Evolutionary conservation across 805 yeast genomes (phyloP).

Genomic region (Priceomyces melissophilus): DNA sequence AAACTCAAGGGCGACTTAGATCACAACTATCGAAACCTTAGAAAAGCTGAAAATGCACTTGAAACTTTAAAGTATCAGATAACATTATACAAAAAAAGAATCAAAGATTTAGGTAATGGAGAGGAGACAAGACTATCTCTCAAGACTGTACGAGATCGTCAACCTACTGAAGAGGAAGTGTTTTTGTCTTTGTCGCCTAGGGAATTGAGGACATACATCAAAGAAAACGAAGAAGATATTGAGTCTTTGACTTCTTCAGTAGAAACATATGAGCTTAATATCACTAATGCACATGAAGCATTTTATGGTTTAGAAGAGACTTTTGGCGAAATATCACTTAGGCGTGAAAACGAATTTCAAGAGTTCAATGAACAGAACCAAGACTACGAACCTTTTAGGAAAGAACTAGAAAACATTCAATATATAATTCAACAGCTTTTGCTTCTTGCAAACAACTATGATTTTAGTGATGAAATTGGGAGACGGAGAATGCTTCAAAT

Average conservation of each 20-base stretch:
- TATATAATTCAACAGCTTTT: conserved; percentile 75
- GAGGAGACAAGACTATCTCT: conserved; percentile 3
- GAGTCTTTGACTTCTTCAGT: conserved; percentile 1
- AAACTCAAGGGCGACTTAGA: conserved; percentile 19
- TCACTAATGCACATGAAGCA: conserved; percentile 17
- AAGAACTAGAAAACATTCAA: conserved; percentile 57
- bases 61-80: conserved; percentile 7
- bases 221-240: conserved; percentile 11
- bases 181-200: conserved; percentile 3
- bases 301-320: conserved; percentile 12
- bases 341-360: conserved; percentile 9
- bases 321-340: conserved; percentile 10
- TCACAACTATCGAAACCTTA: conserved; percentile 5
- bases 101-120: conserved; percentile 3
- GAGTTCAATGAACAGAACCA: conserved; percentile 15
- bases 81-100: conserved; percentile 6
- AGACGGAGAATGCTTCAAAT: conserved; percentile 66
- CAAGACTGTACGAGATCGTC: conserved; percentile 9
- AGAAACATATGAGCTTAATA: conserved; percentile 11
- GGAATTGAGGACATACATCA: conserved; percentile 5
- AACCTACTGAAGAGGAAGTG: conserved; percentile 8
- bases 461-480: conserved; percentile 88
- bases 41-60: conserved; percentile 5
- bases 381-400: conserved; percentile 26
- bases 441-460: conserved; percentile 64